phyloP scores from a whole-genome alignment of 345 rosid species.

The Cardamine occulta region DNA sequence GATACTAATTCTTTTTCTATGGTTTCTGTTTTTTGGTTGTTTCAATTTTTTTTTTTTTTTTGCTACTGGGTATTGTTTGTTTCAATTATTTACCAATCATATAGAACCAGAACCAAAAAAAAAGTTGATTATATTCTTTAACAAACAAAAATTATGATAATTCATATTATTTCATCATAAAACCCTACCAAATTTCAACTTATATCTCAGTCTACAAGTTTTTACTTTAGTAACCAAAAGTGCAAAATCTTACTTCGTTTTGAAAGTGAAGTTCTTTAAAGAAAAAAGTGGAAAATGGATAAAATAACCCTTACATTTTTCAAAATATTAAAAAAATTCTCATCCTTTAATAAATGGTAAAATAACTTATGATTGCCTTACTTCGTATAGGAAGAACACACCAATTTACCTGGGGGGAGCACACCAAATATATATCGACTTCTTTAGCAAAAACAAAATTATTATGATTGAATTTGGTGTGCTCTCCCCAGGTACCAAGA shows the following conservation, averaged over 20 bases:
- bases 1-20: slow-evolving; percentile 24
- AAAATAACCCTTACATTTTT: too few species aligned
- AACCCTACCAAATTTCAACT: background rate
- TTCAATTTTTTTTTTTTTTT: background rate
- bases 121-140: background rate
- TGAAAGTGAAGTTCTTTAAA: background rate
- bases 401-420: too few species aligned
- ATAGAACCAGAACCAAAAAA: slow-evolving; percentile 19
- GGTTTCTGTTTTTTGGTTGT: slow-evolving; percentile 4
- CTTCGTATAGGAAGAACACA: background rate
- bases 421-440: too few species aligned
- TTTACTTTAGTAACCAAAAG: background rate
- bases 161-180: background rate
- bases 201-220: background rate
- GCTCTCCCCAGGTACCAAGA: too few species aligned
- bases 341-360: too few species aligned
- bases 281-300: too few species aligned
- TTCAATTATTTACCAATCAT: background rate
- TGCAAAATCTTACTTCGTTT: background rate
- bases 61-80: background rate
- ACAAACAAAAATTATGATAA: background rate
- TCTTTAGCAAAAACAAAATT: too few species aligned
- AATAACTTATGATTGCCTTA: too few species aligned
- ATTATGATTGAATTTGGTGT: too few species aligned
- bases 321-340: too few species aligned